Evolutionary conservation across 2,329 filamentous ascomycete genomes (phyloP).

Genomic region (Neopestalotiopsis clavispora): DNA sequence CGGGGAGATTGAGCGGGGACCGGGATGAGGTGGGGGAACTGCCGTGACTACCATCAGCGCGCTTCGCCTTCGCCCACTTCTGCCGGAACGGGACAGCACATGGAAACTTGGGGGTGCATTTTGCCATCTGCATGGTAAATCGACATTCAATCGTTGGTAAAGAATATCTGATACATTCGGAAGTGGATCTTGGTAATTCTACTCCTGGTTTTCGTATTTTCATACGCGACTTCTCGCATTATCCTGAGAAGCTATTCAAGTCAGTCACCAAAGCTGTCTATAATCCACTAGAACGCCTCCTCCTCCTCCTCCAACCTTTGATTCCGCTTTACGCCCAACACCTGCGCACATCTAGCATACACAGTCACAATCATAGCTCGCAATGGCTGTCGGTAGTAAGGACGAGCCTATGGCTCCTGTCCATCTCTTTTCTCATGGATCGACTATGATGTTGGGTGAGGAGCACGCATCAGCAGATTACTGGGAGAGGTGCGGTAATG

Average conservation of each 20-base stretch:
- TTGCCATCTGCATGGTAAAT: not conserved
- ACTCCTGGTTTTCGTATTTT: not conserved
- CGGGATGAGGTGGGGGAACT: constrained; percentile 6
- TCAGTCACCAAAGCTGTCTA: not conserved
- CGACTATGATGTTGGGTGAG: constrained; percentile 74
- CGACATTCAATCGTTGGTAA: not conserved
- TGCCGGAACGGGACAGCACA: not conserved
- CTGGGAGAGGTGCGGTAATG: constrained; percentile 70
- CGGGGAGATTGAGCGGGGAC: not conserved
- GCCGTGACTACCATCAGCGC: not conserved
- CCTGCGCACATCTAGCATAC: not conserved
- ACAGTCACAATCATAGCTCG: not conserved
- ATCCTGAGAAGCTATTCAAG: not conserved
- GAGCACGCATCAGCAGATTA: constrained; percentile 65
- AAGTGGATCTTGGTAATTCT: not conserved
- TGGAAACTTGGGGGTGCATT: not conserved
- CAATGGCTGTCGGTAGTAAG: constrained; percentile 23
- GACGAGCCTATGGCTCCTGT: constrained; percentile 52
- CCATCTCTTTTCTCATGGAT: constrained; percentile 73
- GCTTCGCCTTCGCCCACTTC: not conserved
- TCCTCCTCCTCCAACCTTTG: too few relatives aligned
- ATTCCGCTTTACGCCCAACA: too few relatives aligned
- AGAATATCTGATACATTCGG: not conserved
- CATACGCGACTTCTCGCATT: not conserved
- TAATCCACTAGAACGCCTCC: not conserved